These are phyloP conservation scores for Tolypocladium amazonense DNA, from an alignment of 2,329 filamentous ascomycete species.

Conservation along the genomic window DNA sequence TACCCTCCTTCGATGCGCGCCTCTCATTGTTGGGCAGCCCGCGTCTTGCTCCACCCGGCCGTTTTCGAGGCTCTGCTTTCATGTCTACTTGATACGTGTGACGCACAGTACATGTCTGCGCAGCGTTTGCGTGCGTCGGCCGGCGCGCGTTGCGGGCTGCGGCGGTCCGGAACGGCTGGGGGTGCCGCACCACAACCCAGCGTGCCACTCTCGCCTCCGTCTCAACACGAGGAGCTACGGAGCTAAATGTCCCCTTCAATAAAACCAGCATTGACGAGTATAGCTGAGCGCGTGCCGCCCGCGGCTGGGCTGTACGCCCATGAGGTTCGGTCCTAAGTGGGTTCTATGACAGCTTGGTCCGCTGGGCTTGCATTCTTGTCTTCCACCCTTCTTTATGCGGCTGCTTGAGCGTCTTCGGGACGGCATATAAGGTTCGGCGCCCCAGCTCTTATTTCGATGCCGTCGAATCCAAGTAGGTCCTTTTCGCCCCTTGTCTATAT, in stretches of 20 bases:
- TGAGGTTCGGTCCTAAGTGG: constrained; percentile 1
- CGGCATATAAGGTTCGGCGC: constrained; percentile 10
- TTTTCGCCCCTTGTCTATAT: background rate
- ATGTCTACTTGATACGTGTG: background rate
- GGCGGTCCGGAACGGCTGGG: background rate
- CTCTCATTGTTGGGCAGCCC: background rate
- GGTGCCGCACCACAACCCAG: background rate
- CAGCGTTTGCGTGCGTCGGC: background rate
- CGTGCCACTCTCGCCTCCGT: background rate
- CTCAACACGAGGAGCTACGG: no score
- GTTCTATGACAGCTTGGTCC: background rate
- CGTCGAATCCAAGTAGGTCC: background rate
- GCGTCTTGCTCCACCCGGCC: background rate
- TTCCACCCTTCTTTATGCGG: background rate
- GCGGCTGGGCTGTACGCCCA: constrained; percentile 2
- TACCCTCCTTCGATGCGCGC: background rate
- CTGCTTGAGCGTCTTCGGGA: background rate
- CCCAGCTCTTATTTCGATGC: constrained; percentile 6
- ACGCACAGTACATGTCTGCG: background rate
- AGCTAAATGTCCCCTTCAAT: constrained; percentile 2
- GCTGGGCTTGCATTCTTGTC: background rate
- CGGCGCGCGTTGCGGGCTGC: background rate
- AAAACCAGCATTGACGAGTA: constrained; percentile 1
- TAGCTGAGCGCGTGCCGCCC: constrained; percentile 7
- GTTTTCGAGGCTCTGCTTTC: background rate